These are phyloP conservation scores for Cairneyella variabilis DNA, from an alignment of 495 filamentous ascomycete species.

Conservation along the genomic window DNA sequence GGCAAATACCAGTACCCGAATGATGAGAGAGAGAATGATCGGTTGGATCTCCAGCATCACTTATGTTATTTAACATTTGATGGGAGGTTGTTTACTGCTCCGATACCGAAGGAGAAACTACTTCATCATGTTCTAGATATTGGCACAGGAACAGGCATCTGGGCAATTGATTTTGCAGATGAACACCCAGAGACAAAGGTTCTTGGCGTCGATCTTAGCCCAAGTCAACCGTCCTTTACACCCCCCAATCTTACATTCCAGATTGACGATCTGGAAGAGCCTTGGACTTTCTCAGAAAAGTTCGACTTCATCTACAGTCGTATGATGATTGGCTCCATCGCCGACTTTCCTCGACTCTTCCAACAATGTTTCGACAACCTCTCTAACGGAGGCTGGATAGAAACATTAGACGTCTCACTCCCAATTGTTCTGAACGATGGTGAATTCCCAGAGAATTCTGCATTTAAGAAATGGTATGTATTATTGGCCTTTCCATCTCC, in stretches of 20 bases:
- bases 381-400: constrained; percentile 48
- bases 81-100: constrained; percentile 29
- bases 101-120: not conserved
- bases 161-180: constrained; percentile 19
- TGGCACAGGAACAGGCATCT: constrained; percentile 16
- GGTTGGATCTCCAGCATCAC: constrained; percentile 40
- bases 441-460: not conserved
- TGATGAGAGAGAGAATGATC: constrained; percentile 8
- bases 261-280: constrained; percentile 30
- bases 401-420: constrained; percentile 40
- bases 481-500: not conserved
- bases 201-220: constrained; percentile 13
- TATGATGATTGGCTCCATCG: constrained; percentile 7
- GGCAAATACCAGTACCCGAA: not conserved
- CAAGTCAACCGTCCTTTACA: constrained; percentile 12
- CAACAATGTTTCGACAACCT: constrained; percentile 15
- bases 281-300: constrained; percentile 26
- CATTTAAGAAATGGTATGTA: not conserved
- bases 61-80: constrained; percentile 38
- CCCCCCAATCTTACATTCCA: constrained; percentile 30
- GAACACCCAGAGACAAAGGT: constrained; percentile 11
- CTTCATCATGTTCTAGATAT: constrained; percentile 5
- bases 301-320: constrained; percentile 30
- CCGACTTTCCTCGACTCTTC: not conserved
- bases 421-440: not conserved